A percentile compares a stretch with the other conserved stretches of the same genome.
These are phyloP conservation scores for Dryas integrifolia DNA, from an alignment of 331 rosid species.

Conservation along the genomic window DNA sequence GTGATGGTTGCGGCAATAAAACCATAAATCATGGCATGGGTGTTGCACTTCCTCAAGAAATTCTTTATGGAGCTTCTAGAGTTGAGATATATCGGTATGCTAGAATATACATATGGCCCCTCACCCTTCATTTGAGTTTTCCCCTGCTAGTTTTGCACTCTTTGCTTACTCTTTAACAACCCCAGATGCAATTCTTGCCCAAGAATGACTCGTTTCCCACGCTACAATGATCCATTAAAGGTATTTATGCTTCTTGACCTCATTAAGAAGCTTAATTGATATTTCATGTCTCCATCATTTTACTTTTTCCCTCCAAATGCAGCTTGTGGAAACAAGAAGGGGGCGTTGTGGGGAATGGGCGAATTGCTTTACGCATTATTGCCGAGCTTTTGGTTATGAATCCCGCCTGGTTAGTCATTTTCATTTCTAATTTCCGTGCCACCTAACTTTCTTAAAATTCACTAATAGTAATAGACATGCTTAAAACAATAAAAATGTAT, in stretches of 20 bases:
- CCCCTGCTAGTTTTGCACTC: not conserved
- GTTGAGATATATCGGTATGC: conserved; percentile 74
- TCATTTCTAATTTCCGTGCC: not conserved
- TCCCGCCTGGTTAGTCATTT: conserved; percentile 70
- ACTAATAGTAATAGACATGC: not conserved
- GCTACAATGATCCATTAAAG: conserved; percentile 86
- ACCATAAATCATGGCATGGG: conserved; percentile 51
- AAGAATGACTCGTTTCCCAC: conserved; percentile 70
- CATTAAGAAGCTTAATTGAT: not conserved
- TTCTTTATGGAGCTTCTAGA: conserved; percentile 52
- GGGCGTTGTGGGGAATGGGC: conserved; percentile 99
- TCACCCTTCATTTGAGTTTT: conserved; percentile 4
- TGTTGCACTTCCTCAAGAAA: conserved; percentile 62
- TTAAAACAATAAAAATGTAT: not conserved
- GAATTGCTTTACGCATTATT: conserved; percentile 87
- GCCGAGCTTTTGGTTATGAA: conserved; percentile 90
- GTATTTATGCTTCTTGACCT: conserved; percentile 35
- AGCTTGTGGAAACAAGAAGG: conserved; percentile 90
- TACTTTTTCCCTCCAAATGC: conserved; percentile 29
- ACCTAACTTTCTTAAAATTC: not conserved
- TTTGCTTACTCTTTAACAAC: conserved; percentile 12
- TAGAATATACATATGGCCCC: not conserved
- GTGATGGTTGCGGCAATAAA: conserved; percentile 60
- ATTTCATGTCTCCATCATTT: conserved; percentile 13
- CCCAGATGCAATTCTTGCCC: conserved; percentile 65